A percentile compares a stretch with the other conserved stretches of the same genome.
phyloP scores from a whole-genome alignment of 2,329 filamentous ascomycete species.

The Aspergillus sp. region DNA sequence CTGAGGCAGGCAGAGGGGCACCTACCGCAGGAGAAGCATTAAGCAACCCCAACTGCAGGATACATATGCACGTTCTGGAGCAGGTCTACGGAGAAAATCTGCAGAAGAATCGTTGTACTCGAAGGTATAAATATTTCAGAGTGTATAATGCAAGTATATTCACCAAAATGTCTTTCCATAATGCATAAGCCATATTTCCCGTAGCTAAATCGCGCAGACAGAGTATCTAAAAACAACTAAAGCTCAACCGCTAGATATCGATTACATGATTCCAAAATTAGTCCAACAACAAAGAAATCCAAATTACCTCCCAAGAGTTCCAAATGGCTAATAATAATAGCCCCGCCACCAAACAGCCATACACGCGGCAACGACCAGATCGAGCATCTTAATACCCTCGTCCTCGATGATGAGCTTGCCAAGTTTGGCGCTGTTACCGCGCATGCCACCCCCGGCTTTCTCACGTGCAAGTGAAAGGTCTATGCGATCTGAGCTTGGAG shows the following conservation, averaged over 20 bases:
- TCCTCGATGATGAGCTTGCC: conserved; percentile 89
- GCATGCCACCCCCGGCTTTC: conserved; percentile 79
- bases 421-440: conserved; percentile 84
- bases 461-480: conserved; percentile 79
- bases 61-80: background rate
- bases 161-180: background rate
- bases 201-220: background rate
- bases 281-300: background rate
- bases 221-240: background rate
- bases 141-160: background rate
- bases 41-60: background rate
- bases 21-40: too few relatives aligned
- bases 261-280: background rate
- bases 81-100: background rate
- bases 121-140: background rate
- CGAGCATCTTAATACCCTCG: conserved; percentile 92
- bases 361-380: conserved; percentile 86
- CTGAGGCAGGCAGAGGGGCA: background rate
- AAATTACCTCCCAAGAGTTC: background rate
- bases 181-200: background rate
- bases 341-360: conserved; percentile 92
- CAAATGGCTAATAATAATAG: conserved; percentile 52
- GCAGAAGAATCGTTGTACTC: background rate
- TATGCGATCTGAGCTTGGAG: conserved; percentile 49
- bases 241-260: background rate